A percentile compares a stretch with the other conserved stretches of the same genome.
These are phyloP conservation scores for Chlorophyllum brunneum DNA, from an alignment of 768 basidiomycete genomes.

Conservation along the genomic window DNA sequence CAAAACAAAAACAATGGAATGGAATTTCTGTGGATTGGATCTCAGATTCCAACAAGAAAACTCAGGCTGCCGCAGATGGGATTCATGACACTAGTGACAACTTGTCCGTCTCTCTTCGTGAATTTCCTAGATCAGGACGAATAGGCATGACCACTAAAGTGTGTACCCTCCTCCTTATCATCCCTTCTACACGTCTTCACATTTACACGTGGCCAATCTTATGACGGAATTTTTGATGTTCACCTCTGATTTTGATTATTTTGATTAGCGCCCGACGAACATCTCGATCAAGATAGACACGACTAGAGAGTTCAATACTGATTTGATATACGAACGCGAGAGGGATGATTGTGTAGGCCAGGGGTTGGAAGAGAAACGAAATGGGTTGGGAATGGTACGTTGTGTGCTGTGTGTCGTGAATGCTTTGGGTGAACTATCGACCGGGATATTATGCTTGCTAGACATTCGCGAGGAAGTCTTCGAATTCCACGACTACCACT, in stretches of 20 bases:
- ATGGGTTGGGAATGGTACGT: slow-evolving; percentile 8
- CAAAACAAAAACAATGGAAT: too few relatives aligned
- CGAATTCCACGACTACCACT: neutral
- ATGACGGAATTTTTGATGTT: too few relatives aligned
- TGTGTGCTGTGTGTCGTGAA: neutral
- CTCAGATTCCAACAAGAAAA: too few relatives aligned
- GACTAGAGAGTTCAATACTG: slow-evolving; percentile 44
- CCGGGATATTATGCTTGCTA: neutral
- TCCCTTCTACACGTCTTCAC: neutral
- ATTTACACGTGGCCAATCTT: neutral
- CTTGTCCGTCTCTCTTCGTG: slow-evolving; percentile 34
- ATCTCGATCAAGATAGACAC: slow-evolving; percentile 56
- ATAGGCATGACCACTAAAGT: slow-evolving; percentile 2
- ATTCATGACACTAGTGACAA: slow-evolving; percentile 39
- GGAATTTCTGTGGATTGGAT: too few relatives aligned
- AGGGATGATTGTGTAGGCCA: slow-evolving; percentile 16
- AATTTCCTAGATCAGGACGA: slow-evolving; percentile 29
- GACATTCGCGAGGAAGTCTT: slow-evolving; percentile 10
- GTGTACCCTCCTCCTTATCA: neutral
- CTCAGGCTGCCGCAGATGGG: slow-evolving; percentile 35
- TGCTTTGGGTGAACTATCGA: neutral
- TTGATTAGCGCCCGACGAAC: slow-evolving; percentile 35
- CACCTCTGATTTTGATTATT: neutral
- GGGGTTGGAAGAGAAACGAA: slow-evolving; percentile 4
- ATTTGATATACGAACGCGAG: slow-evolving; percentile 32